Evolutionary conservation across 129 eudicot species (phyloP), one percentile per base, ranked within the genome.

Genomic region (Oenanthe sinensis): DNA sequence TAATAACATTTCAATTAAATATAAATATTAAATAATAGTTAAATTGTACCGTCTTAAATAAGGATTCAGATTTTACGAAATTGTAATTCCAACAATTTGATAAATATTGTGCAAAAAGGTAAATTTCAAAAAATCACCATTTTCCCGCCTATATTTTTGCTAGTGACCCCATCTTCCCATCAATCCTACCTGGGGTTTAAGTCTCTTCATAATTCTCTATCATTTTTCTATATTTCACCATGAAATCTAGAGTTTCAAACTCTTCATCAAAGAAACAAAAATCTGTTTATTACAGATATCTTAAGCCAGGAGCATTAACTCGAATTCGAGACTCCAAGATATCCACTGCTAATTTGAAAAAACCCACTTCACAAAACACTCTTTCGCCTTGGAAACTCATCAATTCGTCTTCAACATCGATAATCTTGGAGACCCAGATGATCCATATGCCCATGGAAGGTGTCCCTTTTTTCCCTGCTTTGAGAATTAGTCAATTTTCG

Each of bases 301-400:
- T 87, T 15, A 87, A 81, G 75, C 87, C 90, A 2, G 86, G 90
- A 62, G 87, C 85, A 10, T 74, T 87, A 14, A 86, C 87, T 36
- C 87, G 81, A 60, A 52, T 87, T 45, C 65, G 85, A 39, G 52
- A 87, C 70, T 84, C 87, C 68, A 49, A 49, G 54, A 87, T 79
- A 74, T 79, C 79, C 79, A 82, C 79, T 1, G 80, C 84, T 9
- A 87, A 79, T 79, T 81, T 82, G 17, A 76, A 28, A 58, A 83
- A 71, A 67, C 62, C 72, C 26, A 54, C 2, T 54, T 54, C 63
- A 4, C 54, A 15, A 49, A 49, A 49, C 54, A 44, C 75, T 70
- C 83, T 78, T 50, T 55, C 77, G 30, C 83, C 77, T 28, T 72
- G 76, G 46, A 22, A 28, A 70, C 78, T 75, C 8, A 55, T 75